These are phyloP conservation scores for Venturia nashicola DNA, from an alignment of 2,329 filamentous ascomycete genomes.

Conservation along the genomic window DNA sequence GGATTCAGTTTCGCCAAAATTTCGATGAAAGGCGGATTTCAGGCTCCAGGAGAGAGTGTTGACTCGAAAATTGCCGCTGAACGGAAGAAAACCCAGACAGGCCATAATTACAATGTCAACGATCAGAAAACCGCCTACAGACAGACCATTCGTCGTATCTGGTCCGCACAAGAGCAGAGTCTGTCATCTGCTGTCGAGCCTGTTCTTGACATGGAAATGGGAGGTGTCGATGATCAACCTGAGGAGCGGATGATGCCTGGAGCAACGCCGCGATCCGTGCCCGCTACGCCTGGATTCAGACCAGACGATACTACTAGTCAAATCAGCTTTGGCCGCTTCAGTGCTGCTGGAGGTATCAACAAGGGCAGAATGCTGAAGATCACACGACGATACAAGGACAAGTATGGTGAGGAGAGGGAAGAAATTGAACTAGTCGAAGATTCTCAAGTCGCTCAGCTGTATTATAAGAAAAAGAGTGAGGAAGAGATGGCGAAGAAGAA, in stretches of 20 bases:
- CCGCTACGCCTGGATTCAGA: slow-evolving; percentile 42
- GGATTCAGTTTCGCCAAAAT: slow-evolving; percentile 97
- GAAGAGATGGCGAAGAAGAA: slow-evolving; percentile 21
- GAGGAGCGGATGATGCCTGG: slow-evolving; percentile 22
- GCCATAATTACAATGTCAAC: slow-evolving; percentile 95
- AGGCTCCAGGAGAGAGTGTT: slow-evolving; percentile 77
- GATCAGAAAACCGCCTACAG: slow-evolving; percentile 88
- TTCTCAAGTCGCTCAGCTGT: slow-evolving; percentile 76
- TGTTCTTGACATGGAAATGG: slow-evolving; percentile 59
- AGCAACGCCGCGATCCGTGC: slow-evolving; percentile 54
- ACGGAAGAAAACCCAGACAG: slow-evolving; percentile 53
- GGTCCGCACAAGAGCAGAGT: slow-evolving; percentile 74
- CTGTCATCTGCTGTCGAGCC: slow-evolving; percentile 59
- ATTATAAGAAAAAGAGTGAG: slow-evolving; percentile 52
- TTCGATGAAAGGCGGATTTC: slow-evolving; percentile 97
- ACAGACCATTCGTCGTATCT: slow-evolving; percentile 80
- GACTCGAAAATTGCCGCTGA: slow-evolving; percentile 79
- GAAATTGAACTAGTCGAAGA: slow-evolving; percentile 57
- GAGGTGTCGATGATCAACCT: slow-evolving; percentile 44
- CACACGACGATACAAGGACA: slow-evolving; percentile 51
- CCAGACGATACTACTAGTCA: slow-evolving; percentile 58
- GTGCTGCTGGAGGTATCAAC: slow-evolving; percentile 16
- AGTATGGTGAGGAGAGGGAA: slow-evolving; percentile 50
- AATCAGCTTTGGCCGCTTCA: slow-evolving; percentile 19
- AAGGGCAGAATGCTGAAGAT: slow-evolving; percentile 59